A percentile compares a stretch with the other conserved stretches of the same genome.
Evolutionary conservation across 2,329 filamentous ascomycete species (phyloP).

Genomic region (Lachnellula arida): DNA sequence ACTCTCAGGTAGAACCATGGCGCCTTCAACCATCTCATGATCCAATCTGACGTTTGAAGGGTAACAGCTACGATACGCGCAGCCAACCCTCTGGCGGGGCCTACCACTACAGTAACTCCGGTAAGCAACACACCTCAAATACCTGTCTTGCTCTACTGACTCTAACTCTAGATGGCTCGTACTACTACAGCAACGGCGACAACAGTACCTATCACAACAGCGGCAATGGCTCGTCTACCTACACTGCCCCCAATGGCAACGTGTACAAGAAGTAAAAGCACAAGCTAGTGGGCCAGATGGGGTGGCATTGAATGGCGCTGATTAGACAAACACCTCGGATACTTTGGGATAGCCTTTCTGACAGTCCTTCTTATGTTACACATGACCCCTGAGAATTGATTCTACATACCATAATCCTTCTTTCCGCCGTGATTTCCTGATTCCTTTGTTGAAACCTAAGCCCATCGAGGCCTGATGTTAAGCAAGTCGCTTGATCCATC

Average conservation of each 20-base stretch:
- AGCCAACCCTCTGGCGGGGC: constrained; percentile 53
- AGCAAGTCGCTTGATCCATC: too few relatives aligned
- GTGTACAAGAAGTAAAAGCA: constrained; percentile 23
- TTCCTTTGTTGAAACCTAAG: too few relatives aligned
- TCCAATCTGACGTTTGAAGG: constrained; percentile 37
- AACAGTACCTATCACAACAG: constrained; percentile 65
- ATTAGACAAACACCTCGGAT: too few relatives aligned
- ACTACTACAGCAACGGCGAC: constrained; percentile 69
- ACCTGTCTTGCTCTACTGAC: neutral
- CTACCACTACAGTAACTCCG: constrained; percentile 63
- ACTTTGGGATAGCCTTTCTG: too few relatives aligned
- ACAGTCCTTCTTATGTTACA: too few relatives aligned
- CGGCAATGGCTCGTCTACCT: constrained; percentile 53
- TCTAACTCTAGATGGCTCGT: constrained; percentile 52
- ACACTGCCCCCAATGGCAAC: constrained; percentile 51
- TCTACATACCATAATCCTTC: too few relatives aligned
- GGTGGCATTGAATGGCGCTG: too few relatives aligned
- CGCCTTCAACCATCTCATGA: neutral
- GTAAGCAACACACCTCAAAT: constrained; percentile 33
- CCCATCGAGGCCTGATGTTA: too few relatives aligned
- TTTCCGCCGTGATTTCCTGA: too few relatives aligned
- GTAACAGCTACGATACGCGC: constrained; percentile 63
- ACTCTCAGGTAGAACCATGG: constrained; percentile 52
- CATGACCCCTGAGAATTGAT: too few relatives aligned
- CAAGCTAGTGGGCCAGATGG: too few relatives aligned